Percentiles rank a stretch among this genome's conserved stretches.
Conservation (phyloP, 495 filamentous ascomycete genomes). For the Physcia stellaris region DNA sequence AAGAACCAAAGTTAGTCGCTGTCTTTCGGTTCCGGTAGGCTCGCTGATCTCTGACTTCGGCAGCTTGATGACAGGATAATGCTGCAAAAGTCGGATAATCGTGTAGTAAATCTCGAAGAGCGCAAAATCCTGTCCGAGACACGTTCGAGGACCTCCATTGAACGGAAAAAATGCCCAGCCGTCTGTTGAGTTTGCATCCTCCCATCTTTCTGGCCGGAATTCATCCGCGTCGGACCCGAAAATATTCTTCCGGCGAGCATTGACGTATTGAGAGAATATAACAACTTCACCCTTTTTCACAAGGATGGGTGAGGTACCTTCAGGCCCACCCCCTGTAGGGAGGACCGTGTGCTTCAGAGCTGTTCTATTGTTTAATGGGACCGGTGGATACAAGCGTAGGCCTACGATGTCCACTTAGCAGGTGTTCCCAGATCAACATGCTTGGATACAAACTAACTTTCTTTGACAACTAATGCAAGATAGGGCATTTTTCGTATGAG, state of each 20-base stretch:
- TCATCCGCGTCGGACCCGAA: constrained; percentile 35
- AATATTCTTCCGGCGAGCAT: constrained; percentile 46
- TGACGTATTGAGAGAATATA: constrained; percentile 36
- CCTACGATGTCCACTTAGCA: constrained; percentile 22
- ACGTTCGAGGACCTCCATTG: constrained; percentile 41
- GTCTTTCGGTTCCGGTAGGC: constrained; percentile 18
- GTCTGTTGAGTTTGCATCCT: constrained; percentile 17
- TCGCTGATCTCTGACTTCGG: constrained; percentile 7
- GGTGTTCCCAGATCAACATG: constrained; percentile 19
- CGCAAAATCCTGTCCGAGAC: constrained; percentile 35
- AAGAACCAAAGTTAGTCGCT: constrained; percentile 20
- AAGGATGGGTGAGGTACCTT: constrained; percentile 31
- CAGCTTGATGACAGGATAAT: constrained; percentile 22
- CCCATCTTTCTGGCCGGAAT: constrained; percentile 59
- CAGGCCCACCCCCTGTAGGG: constrained; percentile 34
- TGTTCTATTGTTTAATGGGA: constrained; percentile 39
- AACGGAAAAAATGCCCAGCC: constrained; percentile 56
- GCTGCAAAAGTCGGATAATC: constrained; percentile 32
- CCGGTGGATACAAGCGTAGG: constrained; percentile 43
- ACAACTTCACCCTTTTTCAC: constrained; percentile 26
- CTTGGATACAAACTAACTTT: constrained; percentile 17
- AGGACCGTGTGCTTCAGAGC: constrained; percentile 25
- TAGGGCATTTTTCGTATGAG: constrained; percentile 20
- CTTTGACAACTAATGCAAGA: constrained; percentile 19
- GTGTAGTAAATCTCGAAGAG: constrained; percentile 6